These are phyloP conservation scores for Arthroderma uncinatum DNA, from an alignment of 2,329 filamentous ascomycete species.

Conservation along the genomic window DNA sequence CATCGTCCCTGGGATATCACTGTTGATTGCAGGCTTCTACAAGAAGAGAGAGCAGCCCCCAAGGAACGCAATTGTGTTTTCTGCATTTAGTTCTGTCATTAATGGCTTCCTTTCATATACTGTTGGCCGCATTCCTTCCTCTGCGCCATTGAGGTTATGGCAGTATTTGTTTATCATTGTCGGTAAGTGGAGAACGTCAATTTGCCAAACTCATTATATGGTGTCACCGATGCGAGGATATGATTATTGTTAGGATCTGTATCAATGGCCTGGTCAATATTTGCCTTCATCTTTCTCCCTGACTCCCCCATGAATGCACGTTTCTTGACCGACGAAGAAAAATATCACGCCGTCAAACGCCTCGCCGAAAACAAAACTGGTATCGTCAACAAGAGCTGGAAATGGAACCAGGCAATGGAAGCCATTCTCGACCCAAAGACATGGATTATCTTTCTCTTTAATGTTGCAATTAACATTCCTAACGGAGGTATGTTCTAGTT, in stretches of 20 bases:
- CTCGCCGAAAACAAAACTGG: conserved; percentile 32
- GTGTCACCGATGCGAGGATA: background rate
- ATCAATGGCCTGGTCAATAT: conserved; percentile 42
- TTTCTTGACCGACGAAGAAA: conserved; percentile 49
- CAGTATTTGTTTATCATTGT: conserved; percentile 46
- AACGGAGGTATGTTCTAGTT: conserved; percentile 26
- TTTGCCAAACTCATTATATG: too few relatives aligned
- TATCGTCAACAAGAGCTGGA: conserved; percentile 24
- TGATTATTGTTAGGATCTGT: conserved; percentile 16
- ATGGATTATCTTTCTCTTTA: conserved; percentile 27
- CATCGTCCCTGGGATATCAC: conserved; percentile 25
- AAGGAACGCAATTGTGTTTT: conserved; percentile 30
- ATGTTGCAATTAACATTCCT: conserved; percentile 27
- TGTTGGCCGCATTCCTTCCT: conserved; percentile 42
- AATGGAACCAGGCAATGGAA: conserved; percentile 22
- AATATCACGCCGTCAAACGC: conserved; percentile 36
- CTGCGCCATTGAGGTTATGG: conserved; percentile 39
- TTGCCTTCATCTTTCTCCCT: conserved; percentile 46
- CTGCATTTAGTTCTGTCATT: conserved; percentile 24
- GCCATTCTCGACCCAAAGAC: conserved; percentile 29
- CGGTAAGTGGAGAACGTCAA: conserved; percentile 25
- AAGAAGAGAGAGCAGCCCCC: conserved; percentile 29
- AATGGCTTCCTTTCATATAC: conserved; percentile 37
- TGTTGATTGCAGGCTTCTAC: conserved; percentile 31
- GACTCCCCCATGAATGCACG: conserved; percentile 42